Evolutionary conservation across 805 yeast genomes (phyloP).

Genomic region (Myxozyma neotropica): DNA sequence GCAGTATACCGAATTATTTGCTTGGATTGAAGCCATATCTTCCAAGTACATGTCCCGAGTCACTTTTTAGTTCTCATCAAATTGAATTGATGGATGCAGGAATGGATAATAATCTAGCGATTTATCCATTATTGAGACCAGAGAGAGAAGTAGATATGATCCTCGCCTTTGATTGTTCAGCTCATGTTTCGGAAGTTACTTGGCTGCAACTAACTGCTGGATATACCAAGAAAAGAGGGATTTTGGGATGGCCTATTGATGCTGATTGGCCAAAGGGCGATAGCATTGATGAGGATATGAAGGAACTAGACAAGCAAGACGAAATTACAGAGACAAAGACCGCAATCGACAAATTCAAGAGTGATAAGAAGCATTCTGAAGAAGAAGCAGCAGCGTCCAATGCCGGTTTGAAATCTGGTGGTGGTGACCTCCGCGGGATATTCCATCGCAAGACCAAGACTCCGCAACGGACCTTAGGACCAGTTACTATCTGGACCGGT

Average conservation of each 20-base stretch:
- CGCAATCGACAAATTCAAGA: conserved; percentile 4
- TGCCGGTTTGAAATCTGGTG: too few relatives aligned
- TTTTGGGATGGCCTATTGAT: conserved; percentile 35
- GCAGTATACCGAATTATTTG: conserved; percentile 34
- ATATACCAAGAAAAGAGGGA: conserved; percentile 33
- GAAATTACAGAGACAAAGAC: background rate
- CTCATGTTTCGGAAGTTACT: conserved; percentile 38
- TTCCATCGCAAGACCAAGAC: background rate
- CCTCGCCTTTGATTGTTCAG: conserved; percentile 61
- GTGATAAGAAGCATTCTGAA: background rate
- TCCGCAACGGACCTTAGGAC: conserved; percentile 15
- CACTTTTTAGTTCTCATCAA: conserved; percentile 15
- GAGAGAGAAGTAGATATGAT: conserved; percentile 60
- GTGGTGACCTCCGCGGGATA: background rate
- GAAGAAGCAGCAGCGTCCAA: too few relatives aligned
- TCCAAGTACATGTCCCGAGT: conserved; percentile 30
- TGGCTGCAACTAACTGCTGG: conserved; percentile 37
- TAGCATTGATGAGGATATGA: conserved; percentile 1
- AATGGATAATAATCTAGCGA: conserved; percentile 43
- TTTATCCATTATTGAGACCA: conserved; percentile 59
- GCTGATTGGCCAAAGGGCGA: conserved; percentile 25
- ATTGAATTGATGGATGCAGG: conserved; percentile 37
- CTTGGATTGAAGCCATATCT: conserved; percentile 29
- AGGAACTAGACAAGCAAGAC: conserved; percentile 14
- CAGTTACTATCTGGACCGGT: conserved; percentile 31